Base-by-base conservation (phyloP, 2,329 filamentous ascomycete genomes). In the Ceratocystis eucalypticola region DNA sequence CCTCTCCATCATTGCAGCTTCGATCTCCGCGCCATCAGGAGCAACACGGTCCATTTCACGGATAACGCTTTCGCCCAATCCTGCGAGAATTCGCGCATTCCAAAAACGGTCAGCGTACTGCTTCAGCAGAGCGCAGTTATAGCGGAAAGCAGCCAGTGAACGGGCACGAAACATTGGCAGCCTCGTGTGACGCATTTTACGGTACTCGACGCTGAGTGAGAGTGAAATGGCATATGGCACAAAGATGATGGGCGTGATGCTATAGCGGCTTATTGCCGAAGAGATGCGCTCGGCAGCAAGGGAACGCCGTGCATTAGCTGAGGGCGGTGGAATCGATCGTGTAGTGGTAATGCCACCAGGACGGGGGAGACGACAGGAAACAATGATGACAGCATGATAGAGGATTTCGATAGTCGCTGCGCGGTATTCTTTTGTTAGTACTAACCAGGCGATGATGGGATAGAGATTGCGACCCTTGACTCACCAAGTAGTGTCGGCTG, bases 311-410 rank as follows among this genome's bases (percentile, higher is more conserved):
- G 82, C 80, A 69, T 84, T 85, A 30, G 78, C 81, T 44, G 76
- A 79, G 28, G 77, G 78, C 15, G 74, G 79, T 61, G 73, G 82
- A 50, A 75, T 77, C 4, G 75, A 80, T 30, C 74, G 76, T 44
- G 75, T 77, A 53, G 74, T 76, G 1, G 75, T 73, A 41, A 73
- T 68, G 22, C 75, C 75, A 55, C 77, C 74, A 10, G 75, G 75
- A 10, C 78, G 72, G 2, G 80, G 76, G 4, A 81, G 77, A n/a
- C 84, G 79, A 62, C 82, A 85, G 0, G 84, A 86, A 1, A 87
- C 74, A 7, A 87, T 85, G 45, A 83, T 81, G 5, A 87, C 80
- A 2, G 84, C 82, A 70, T 87, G 83, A 70, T 87, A 87, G 17
- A 87, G 80, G 0, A 82, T 79, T 69, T 87, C 84, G 5, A 87